phyloP scores from a whole-genome alignment of 2,329 filamentous ascomycete genomes.

The Microdochium paspali region DNA sequence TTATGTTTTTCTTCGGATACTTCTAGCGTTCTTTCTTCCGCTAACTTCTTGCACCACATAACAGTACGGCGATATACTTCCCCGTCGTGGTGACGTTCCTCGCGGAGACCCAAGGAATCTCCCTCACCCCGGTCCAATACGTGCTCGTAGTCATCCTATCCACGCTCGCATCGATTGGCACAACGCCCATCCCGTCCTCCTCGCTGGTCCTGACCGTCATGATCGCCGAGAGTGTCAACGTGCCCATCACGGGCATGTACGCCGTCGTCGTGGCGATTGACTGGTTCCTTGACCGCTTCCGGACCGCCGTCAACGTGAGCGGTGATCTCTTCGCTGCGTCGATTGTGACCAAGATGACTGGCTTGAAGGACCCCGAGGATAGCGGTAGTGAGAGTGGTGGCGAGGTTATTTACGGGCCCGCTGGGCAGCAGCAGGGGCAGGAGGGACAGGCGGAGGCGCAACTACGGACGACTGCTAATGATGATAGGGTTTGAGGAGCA shows the following conservation, averaged over 20 bases:
- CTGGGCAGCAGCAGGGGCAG: neutral
- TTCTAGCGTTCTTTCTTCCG: no score
- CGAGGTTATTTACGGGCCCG: neutral
- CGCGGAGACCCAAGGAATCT: conserved; percentile 37
- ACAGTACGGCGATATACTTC: conserved; percentile 43
- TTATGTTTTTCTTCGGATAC: no score
- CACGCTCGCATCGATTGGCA: conserved; percentile 41
- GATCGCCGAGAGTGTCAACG: neutral
- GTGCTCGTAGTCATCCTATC: conserved; percentile 37
- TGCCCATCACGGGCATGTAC: conserved; percentile 8
- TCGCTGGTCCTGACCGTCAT: conserved; percentile 28
- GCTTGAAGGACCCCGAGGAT: conserved; percentile 16
- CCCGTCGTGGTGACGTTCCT: conserved; percentile 43
- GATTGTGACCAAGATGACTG: conserved; percentile 28
- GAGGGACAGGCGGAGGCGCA: no score
- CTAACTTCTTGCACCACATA: conserved; percentile 2
- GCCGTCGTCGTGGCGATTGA: conserved; percentile 43
- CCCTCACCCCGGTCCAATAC: conserved; percentile 32
- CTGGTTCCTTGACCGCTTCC: conserved; percentile 47
- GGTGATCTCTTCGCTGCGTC: conserved; percentile 36
- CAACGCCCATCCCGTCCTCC: conserved; percentile 42
- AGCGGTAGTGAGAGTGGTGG: neutral
- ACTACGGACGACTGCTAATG: no score
- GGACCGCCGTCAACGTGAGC: conserved; percentile 39
- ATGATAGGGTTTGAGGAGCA: no score